Percentiles rank a stretch among this genome's conserved stretches.
phyloP scores from a whole-genome alignment of 768 basidiomycete species.

The Clitopilus hobsonii region DNA sequence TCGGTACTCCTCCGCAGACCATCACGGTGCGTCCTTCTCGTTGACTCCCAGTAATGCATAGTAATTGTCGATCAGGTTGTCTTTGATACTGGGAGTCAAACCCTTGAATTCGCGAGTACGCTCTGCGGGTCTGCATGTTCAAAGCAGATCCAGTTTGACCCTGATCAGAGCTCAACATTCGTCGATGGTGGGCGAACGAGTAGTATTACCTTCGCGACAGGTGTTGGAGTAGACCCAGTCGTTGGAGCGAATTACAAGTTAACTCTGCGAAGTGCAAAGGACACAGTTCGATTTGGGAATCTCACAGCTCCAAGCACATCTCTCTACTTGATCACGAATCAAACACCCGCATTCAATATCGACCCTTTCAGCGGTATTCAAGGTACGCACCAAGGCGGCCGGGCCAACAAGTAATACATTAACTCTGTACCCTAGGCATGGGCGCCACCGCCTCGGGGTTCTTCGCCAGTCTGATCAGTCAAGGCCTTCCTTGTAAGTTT shows the following conservation, averaged over 20 bases:
- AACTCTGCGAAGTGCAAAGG: slow-evolving; percentile 37
- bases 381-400: slow-evolving; percentile 23
- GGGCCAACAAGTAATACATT: slow-evolving; percentile 7
- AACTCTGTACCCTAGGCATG: slow-evolving; percentile 33
- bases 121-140: slow-evolving; percentile 39
- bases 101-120: slow-evolving; percentile 47
- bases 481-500: slow-evolving; percentile 45
- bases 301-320: slow-evolving; percentile 30
- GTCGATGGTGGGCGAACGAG: slow-evolving; percentile 34
- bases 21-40: slow-evolving; percentile 24
- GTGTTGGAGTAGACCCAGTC: slow-evolving; percentile 52
- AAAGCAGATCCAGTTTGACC: slow-evolving; percentile 42
- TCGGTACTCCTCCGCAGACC: slow-evolving; percentile 51
- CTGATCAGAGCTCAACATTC: slow-evolving; percentile 46
- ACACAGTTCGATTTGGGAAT: slow-evolving; percentile 47
- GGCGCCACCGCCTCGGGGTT: slow-evolving; percentile 45
- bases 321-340: slow-evolving; percentile 48
- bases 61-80: slow-evolving; percentile 33
- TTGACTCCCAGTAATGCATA: background rate
- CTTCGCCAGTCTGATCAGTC: slow-evolving; percentile 39
- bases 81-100: slow-evolving; percentile 52
- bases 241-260: slow-evolving; percentile 41
- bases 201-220: slow-evolving; percentile 50
- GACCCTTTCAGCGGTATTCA: slow-evolving; percentile 57
- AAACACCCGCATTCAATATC: slow-evolving; percentile 46